Conservation (phyloP, 129 eudicot species). For the Pseudognaphalium luteoalbum region DNA sequence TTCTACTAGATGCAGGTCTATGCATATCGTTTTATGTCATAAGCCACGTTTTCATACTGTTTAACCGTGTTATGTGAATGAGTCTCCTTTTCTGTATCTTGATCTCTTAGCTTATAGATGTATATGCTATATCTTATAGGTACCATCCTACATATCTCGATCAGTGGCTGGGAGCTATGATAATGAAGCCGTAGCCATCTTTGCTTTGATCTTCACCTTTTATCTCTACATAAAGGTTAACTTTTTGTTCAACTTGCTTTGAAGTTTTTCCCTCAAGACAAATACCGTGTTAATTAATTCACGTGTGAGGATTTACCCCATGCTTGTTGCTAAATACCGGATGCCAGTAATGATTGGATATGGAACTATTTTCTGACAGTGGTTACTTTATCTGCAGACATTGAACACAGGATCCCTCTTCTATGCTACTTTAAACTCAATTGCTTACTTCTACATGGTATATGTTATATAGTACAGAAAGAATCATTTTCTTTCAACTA, state of each 20-base stretch:
- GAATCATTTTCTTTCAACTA: neutral
- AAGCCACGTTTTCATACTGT: too few species aligned
- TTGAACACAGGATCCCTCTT: constrained; percentile 94
- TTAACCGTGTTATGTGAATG: too few species aligned
- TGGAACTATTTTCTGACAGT: constrained; percentile 23
- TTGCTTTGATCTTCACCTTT: constrained; percentile 92
- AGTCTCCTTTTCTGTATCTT: too few species aligned
- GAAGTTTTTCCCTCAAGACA: neutral
- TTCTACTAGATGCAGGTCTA: too few species aligned
- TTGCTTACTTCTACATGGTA: constrained; percentile 99
- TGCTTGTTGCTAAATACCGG: neutral
- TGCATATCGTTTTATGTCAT: too few species aligned
- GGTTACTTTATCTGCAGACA: constrained; percentile 60
- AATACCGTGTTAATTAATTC: neutral
- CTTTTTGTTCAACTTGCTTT: constrained; percentile 7
- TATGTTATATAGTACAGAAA: constrained; percentile 11
- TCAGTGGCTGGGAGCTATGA: constrained; percentile 99
- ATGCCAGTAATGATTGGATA: neutral
- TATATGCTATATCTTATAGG: constrained; percentile 48
- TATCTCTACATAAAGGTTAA: constrained; percentile 88
- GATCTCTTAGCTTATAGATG: neutral
- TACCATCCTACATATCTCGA: constrained; percentile 97
- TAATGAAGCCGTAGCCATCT: constrained; percentile 99
- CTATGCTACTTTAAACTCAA: constrained; percentile 84
- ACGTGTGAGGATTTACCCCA: neutral